Evolutionary conservation across 2,329 filamentous ascomycete genomes (phyloP), one percentile per base, ranked within the genome.

Genomic region (Exophiala dermatitidis): DNA sequence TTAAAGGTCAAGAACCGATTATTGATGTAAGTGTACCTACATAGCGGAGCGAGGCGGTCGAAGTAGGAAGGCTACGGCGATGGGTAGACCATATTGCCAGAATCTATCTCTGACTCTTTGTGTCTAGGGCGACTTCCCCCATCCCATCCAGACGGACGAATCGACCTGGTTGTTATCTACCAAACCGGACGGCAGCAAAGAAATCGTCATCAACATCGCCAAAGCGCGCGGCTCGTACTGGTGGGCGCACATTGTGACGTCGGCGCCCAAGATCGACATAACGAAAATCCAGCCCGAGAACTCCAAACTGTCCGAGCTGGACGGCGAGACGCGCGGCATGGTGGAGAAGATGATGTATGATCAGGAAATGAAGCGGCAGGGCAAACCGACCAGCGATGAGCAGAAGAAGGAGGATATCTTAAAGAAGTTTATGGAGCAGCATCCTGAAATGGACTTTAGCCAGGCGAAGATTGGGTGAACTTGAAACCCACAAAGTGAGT

Each of bases 281-380:
- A 84, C 85, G 64, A 96, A 95, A 77, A 97, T 98, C 72, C 82
- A 84, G 68, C 93, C 93, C 26, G 93, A 97, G 73, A 90, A 86
- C 68, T 90, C 85, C 68, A 95, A 90, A 71, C 77, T 98, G 66
- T 84, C 86, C 53, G 93, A 98, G 70, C 76, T 98, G 62, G 91
- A 97, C 67, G 93, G 93, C 57, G 87, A 95, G 77, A 98, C 93
- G 50, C 81, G 93, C 60, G 81, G 84, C 54, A 97, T 98, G 91
- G 93, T 98, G 42, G 93, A 98, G 82, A 98, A 98, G 82, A 98
- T 98, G 93, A 98, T 98, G 93, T 98, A 81, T 66, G 93, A 98
- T 75, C 93, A 98, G 78, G 79, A 87, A 62, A 90, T 97, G 76
- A 98, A 98, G 82, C 90, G 97, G 76, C 76, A 80, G 71, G 93